A percentile compares a stretch with the other conserved stretches of the same genome.
phyloP scores from a whole-genome alignment of 169 alveolate species.

The Blepharisma undulans region DNA sequence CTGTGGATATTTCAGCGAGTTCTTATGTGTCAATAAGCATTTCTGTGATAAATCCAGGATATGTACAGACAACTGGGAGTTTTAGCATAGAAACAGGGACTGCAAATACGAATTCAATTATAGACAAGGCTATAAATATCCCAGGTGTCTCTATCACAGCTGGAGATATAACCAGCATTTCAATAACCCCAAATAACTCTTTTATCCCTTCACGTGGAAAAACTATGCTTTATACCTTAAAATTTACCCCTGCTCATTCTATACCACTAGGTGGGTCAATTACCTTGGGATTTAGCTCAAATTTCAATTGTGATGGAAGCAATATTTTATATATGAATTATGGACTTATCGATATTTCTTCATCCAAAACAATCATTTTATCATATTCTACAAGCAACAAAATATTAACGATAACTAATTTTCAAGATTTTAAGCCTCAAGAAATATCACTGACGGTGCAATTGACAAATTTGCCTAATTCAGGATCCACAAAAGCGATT shows the following conservation, averaged over 20 bases:
- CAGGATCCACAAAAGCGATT: conserved; percentile 16
- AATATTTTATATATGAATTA: background rate
- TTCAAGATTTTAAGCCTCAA: background rate
- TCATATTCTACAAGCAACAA: background rate
- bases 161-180: background rate
- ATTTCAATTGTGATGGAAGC: conserved; percentile 9
- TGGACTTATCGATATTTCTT: conserved; percentile 29
- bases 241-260: background rate
- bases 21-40: background rate
- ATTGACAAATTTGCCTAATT: background rate
- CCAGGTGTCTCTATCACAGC: conserved; percentile 34
- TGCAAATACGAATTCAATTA: background rate
- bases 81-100: conserved; percentile 37
- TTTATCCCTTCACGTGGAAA: background rate
- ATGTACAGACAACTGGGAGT: conserved; percentile 1
- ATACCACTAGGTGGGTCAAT: conserved; percentile 18
- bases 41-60: conserved; percentile 10
- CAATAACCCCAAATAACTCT: background rate
- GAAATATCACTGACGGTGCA: background rate
- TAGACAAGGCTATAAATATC: background rate
- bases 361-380: background rate
- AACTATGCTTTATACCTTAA: background rate
- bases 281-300: background rate
- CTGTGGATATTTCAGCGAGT: background rate
- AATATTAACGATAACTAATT: conserved; percentile 2